Conservation (phyloP, 2,329 filamentous ascomycete species). For the Camptophora hylomeconis region DNA sequence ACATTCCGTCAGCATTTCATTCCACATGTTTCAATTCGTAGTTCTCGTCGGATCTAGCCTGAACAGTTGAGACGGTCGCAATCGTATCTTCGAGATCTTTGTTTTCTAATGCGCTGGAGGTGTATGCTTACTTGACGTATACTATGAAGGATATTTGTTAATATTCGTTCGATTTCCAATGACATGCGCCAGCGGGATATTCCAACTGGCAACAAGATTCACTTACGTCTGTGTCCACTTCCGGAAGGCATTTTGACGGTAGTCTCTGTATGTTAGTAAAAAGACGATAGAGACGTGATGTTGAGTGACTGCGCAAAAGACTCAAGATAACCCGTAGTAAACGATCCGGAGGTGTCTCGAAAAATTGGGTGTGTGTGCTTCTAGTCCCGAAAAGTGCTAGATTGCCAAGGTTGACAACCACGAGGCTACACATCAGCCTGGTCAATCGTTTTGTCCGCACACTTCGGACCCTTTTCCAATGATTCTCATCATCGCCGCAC, state of each 20-base stretch:
- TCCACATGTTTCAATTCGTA: too few species aligned
- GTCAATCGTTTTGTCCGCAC: too few species aligned
- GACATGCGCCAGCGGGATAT: not conserved
- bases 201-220: constrained; percentile 8
- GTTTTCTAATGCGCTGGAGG: too few species aligned
- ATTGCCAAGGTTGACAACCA: constrained; percentile 9
- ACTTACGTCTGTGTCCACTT: constrained; percentile 81
- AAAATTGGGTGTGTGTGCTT: constrained; percentile 11
- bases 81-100: too few species aligned
- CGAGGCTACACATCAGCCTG: too few species aligned
- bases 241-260: constrained; percentile 73
- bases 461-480: too few species aligned
- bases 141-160: constrained; percentile 38
- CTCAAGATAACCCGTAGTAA: constrained; percentile 23
- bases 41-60: too few species aligned
- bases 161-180: constrained; percentile 4
- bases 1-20: too few species aligned
- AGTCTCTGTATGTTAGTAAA: constrained; percentile 7
- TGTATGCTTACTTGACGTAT: too few species aligned
- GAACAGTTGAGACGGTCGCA: too few species aligned
- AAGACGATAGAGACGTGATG: constrained; percentile 21
- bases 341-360: constrained; percentile 6
- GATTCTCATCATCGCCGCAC: too few species aligned
- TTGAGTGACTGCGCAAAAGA: constrained; percentile 28
- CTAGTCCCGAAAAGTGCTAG: constrained; percentile 2